A percentile compares a stretch with the other conserved stretches of the same genome.
phyloP scores from a whole-genome alignment of 768 basidiomycete species.

The Tylopilus felleus region DNA sequence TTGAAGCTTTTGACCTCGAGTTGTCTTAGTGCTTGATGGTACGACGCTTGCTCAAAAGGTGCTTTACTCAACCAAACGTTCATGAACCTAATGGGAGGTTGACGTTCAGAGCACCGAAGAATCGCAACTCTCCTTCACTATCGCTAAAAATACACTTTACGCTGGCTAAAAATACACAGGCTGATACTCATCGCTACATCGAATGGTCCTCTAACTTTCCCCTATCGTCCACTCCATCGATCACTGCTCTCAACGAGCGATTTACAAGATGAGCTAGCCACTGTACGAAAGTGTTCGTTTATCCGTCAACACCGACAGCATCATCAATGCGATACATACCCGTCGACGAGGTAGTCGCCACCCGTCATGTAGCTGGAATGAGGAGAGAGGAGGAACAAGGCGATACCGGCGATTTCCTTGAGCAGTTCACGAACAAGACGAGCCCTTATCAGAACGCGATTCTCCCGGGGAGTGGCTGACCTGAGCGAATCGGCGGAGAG shows the following conservation, averaged over 20 bases:
- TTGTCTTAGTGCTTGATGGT: too few relatives aligned
- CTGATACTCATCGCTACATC: not conserved
- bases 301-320: too few relatives aligned
- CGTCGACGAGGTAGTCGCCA: constrained; percentile 53
- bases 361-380: constrained; percentile 57
- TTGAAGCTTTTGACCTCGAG: too few relatives aligned
- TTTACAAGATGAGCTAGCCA: constrained; percentile 32
- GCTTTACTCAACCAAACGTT: too few relatives aligned
- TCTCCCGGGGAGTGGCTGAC: constrained; percentile 19
- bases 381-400: constrained; percentile 49
- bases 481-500: constrained; percentile 56
- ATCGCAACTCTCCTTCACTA: too few relatives aligned
- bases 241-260: not conserved
- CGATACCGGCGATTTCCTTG: constrained; percentile 54
- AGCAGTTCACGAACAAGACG: constrained; percentile 30
- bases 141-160: too few relatives aligned
- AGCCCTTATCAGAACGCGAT: too few relatives aligned
- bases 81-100: too few relatives aligned
- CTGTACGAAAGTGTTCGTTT: not conserved
- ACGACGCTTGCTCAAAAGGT: too few relatives aligned
- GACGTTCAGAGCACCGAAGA: too few relatives aligned
- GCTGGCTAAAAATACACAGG: too few relatives aligned
- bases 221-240: not conserved
- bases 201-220: not conserved
- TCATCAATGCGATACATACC: constrained; percentile 34